Evolutionary conservation across 2,329 filamentous ascomycete genomes (phyloP), one percentile per base, ranked within the genome.

Genomic region (Exophiala bonariae): DNA sequence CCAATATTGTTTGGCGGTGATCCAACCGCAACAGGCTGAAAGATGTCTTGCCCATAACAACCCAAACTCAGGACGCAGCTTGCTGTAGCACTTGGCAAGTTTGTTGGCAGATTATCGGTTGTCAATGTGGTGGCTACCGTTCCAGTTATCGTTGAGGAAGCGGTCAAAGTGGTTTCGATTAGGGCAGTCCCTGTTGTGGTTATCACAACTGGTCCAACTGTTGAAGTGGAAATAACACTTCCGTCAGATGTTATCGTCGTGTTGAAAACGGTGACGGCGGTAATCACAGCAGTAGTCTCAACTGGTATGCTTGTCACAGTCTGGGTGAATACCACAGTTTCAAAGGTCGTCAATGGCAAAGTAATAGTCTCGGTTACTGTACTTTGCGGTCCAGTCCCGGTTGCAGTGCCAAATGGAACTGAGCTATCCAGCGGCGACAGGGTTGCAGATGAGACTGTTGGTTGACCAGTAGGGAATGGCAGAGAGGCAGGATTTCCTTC

Each of bases 21-120:
- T 16, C 63, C 66, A 37, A 65, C 64, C 18, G 63, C 64, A 39
- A 74, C 59, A 3, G 71, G 69, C 30, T 64, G 43, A 54, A 75
- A 75, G 13, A 71, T 61, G 54, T 74, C 63, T 51, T 74, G 69
- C 28, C 57, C 56, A 18, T 52, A 49, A 44, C 53, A 58, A 38
- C 52, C 57, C 51, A 57, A 49, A 20, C 32, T 52, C 33, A 52
- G 39, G 32, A 44, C 33, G 40, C 57, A 60, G 17, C 38, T 47
- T n/a, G 56, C 13, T 30, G 39, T 49, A n/a, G 52, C 16, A 8
- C 48, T 56, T 23, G 56, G 50, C 13, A 55, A 34, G 40, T 34
- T 47, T 31, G 44, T 14, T 23, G 49, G 28, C n/a, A 53, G 45
- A 16, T 37, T 47, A 16, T 16, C 43, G 8, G 42, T 49, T 4